These are phyloP conservation scores for Cystobasidiaceae sp. DNA, from an alignment of 1,284 basidiomycete species.

Conservation along the genomic window DNA sequence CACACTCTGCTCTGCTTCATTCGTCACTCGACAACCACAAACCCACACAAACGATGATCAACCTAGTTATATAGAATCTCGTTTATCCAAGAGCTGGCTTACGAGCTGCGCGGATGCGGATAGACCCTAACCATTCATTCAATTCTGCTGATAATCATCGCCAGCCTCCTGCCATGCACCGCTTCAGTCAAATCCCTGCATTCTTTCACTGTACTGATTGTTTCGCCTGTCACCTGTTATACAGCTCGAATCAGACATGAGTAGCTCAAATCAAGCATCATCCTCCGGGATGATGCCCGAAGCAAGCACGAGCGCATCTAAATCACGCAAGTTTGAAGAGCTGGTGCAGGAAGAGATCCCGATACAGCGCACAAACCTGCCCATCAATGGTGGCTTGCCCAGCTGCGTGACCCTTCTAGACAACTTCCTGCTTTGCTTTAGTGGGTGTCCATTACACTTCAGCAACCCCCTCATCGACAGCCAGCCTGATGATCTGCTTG, in stretches of 20 bases:
- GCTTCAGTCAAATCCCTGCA: background rate
- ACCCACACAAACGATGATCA: constrained; percentile 22
- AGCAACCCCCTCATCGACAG: background rate
- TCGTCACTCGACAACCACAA: background rate
- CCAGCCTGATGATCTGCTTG: constrained; percentile 4
- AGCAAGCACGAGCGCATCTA: no score
- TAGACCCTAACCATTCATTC: constrained; percentile 27
- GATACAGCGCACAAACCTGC: constrained; percentile 37
- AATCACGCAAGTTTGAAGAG: constrained; percentile 30
- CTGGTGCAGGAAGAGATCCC: constrained; percentile 40
- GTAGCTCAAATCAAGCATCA: no score
- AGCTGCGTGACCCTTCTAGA: constrained; percentile 40
- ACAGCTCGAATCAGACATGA: background rate
- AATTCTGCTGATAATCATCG: background rate
- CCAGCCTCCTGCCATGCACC: background rate
- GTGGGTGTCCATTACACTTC: constrained; percentile 25
- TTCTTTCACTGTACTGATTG: background rate
- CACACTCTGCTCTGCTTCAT: background rate
- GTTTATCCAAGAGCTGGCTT: constrained; percentile 29
- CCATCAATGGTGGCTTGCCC: constrained; percentile 40
- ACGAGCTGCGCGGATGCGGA: constrained; percentile 19
- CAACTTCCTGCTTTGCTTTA: constrained; percentile 41
- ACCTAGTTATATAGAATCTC: constrained; percentile 30
- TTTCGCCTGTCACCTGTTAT: background rate
- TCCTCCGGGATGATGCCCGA: background rate